These are phyloP conservation scores for Amylostereum chailletii DNA, from an alignment of 1,284 basidiomycete species.

Conservation along the genomic window DNA sequence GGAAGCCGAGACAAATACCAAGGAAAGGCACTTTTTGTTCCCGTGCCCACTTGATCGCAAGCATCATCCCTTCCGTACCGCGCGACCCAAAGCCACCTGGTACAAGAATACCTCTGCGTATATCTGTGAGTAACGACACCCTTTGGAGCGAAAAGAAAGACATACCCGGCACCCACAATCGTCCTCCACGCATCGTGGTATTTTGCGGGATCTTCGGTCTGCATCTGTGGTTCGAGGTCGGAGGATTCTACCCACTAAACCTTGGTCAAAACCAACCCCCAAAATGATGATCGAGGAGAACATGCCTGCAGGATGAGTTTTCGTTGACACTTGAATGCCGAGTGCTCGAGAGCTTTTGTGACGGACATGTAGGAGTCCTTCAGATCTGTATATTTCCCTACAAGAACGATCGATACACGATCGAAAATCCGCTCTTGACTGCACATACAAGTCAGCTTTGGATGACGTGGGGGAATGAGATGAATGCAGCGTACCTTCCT, in stretches of 20 bases:
- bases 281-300: constrained; percentile 24
- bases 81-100: constrained; percentile 94
- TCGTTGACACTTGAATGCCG: constrained; percentile 84
- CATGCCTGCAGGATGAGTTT: constrained; percentile 75
- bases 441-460: constrained; percentile 27
- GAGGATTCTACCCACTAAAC: constrained; percentile 95
- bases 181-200: constrained; percentile 97
- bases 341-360: constrained; percentile 94
- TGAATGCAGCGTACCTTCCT: constrained; percentile 38
- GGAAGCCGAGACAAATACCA: constrained; percentile 97
- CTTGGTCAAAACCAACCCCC: not conserved
- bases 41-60: constrained; percentile 94
- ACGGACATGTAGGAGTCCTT: constrained; percentile 99
- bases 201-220: constrained; percentile 73
- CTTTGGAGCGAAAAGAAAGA: constrained; percentile 8
- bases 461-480: constrained; percentile 20
- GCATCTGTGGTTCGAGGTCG: constrained; percentile 78
- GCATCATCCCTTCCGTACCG: constrained; percentile 96
- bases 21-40: constrained; percentile 94
- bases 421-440: constrained; percentile 93
- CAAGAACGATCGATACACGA: constrained; percentile 83
- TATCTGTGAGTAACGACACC: constrained; percentile 48
- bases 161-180: constrained; percentile 83
- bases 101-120: constrained; percentile 79
- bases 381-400: constrained; percentile 96